Conservation (phyloP, 352 stramenopile species). For the Phytopythium boreale region DNA sequence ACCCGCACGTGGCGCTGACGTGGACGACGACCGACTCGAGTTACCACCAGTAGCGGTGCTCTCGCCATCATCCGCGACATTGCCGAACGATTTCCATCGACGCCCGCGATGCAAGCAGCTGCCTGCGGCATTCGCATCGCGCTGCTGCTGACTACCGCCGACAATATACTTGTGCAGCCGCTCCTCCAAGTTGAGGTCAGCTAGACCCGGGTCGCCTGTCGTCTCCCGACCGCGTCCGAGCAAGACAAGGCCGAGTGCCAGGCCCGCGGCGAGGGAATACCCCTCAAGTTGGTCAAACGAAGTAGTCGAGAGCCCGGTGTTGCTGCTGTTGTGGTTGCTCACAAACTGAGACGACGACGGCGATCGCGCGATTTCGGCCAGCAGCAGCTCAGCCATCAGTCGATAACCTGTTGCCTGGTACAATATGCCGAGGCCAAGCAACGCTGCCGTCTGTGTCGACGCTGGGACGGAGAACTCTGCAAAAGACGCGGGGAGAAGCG, state of each 20-base stretch:
- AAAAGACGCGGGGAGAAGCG: slow-evolving; percentile 92
- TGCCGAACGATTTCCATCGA: slow-evolving; percentile 57
- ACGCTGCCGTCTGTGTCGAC: slow-evolving; percentile 93
- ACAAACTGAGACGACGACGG: slow-evolving; percentile 72
- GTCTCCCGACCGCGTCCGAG: slow-evolving; percentile 77
- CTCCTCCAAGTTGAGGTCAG: slow-evolving; percentile 96
- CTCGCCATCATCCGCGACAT: slow-evolving; percentile 13
- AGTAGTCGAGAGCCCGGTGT: slow-evolving; percentile 36
- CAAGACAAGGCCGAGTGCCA: slow-evolving; percentile 96
- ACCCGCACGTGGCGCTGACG: slow-evolving; percentile 14
- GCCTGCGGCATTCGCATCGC: slow-evolving; percentile 37
- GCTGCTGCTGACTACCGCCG: slow-evolving; percentile 62
- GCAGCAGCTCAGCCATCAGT: slow-evolving; percentile 97
- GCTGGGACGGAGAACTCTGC: slow-evolving; percentile 94
- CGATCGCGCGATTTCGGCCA: slow-evolving; percentile 94
- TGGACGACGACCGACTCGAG: not conserved
- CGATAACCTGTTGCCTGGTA: slow-evolving; percentile 95
- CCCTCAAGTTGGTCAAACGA: slow-evolving; percentile 91
- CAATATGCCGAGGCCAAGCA: slow-evolving; percentile 94
- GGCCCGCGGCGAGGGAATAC: slow-evolving; percentile 90
- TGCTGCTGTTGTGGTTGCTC: slow-evolving; percentile 36
- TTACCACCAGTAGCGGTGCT: not conserved
- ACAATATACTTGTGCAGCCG: slow-evolving; percentile 95
- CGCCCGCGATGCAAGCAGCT: slow-evolving; percentile 74
- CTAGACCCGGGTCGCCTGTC: slow-evolving; percentile 82